These are phyloP conservation scores for Monosporascus sp. DNA, from an alignment of 2,329 filamentous ascomycete species.

Conservation along the genomic window DNA sequence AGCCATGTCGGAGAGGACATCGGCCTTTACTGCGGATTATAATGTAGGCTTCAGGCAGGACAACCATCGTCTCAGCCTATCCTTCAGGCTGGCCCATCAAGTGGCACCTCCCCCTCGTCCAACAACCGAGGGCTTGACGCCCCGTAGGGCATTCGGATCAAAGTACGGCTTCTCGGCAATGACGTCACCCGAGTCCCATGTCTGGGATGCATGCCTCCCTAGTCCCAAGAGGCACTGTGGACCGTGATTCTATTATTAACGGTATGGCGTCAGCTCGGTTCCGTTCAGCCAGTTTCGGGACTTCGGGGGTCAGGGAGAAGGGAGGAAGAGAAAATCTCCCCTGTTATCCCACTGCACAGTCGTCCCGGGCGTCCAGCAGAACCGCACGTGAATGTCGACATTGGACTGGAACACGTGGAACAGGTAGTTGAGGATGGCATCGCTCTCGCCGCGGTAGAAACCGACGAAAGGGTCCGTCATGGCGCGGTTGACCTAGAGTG, in stretches of 20 bases:
- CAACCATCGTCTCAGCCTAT: not conserved
- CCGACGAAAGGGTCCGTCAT: constrained; percentile 67
- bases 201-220: constrained; percentile 59
- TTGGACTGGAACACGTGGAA: constrained; percentile 65
- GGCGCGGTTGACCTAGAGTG: constrained; percentile 64
- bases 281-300: too few species aligned
- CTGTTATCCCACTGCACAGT: constrained; percentile 69
- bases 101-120: constrained; percentile 44
- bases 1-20: too few species aligned
- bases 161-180: constrained; percentile 66
- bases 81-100: constrained; percentile 20
- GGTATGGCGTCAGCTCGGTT: too few species aligned
- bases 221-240: constrained; percentile 71
- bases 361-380: constrained; percentile 63
- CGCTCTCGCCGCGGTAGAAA: constrained; percentile 63
- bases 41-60: too few species aligned
- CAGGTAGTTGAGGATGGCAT: constrained; percentile 61
- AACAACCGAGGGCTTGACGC: constrained; percentile 59
- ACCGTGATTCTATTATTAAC: constrained; percentile 54
- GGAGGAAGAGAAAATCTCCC: constrained; percentile 19
- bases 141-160: constrained; percentile 57
- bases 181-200: constrained; percentile 69
- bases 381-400: constrained; percentile 66
- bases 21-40: too few species aligned
- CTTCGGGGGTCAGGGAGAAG: not conserved